Evolutionary conservation across 2,329 filamentous ascomycete genomes (phyloP), one percentile per base, ranked within the genome.

Genomic region (Incumbomyces lentus): DNA sequence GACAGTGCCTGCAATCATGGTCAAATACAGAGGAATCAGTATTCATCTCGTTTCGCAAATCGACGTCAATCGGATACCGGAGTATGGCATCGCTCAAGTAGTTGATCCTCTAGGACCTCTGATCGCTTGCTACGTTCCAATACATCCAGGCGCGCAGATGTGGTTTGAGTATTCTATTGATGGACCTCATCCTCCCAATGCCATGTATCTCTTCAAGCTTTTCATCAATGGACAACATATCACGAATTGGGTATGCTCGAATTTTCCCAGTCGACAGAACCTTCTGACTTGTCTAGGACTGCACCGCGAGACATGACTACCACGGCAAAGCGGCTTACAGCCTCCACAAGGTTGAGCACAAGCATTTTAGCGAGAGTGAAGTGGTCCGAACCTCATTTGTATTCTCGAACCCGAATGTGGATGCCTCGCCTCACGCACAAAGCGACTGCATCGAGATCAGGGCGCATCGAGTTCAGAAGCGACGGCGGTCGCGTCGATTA

Each of bases 101-200:
- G 16, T 46, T 22, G 6, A 31, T 19, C 18, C 33, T 10, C 17
- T 17, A 16, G 37, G 46, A 8, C 6, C 16, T 34, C 45, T 41
- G 4, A 49, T 45, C 5, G 50, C 51, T 13, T 55, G 51, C 35
- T 52, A 52, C 33, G 46, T 56, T 17, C 54, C 55, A 11, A 52
- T 52, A 37, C 50, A 55, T 19, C 50, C 55, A 4, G 54, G 54
- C 33, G 45, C 50, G 16, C 54, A 58, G 42, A 52, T 58, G 44
- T 58, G 54, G 55, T 52, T 56, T 40, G 54, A 58, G 36, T 55
- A 58, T 46, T 46, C 48, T 30, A 45, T 58, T 37, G 55, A 58
- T 29, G 52, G 53, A n/a, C 54, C 55, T 22, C 55, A 58, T 34
- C 55, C 55, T 34, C 49, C 49, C 2, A 45, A 50, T 2, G 52